Evolutionary conservation across 2,329 filamentous ascomycete species (phyloP).

Genomic region (Scorias spongiosa): DNA sequence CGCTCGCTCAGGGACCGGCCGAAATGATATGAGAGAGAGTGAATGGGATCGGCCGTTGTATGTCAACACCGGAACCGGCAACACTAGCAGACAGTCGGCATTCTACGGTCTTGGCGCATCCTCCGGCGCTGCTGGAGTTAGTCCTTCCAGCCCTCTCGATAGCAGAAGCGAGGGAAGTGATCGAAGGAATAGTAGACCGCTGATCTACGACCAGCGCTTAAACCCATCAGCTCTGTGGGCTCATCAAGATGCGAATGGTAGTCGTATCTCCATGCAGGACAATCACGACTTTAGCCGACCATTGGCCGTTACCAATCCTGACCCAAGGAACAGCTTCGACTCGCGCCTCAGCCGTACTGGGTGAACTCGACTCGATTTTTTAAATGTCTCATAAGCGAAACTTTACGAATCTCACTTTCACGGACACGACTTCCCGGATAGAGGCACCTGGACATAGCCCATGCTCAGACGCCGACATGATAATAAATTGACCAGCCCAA

Average conservation of each 20-base stretch:
- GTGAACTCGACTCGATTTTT: no score
- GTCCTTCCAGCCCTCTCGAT: slow-evolving; percentile 17
- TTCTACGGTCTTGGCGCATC: slow-evolving; percentile 13
- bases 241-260: slow-evolving; percentile 28
- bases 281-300: slow-evolving; percentile 34
- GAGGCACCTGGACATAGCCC: no score
- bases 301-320: slow-evolving; percentile 27
- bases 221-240: slow-evolving; percentile 33
- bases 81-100: slow-evolving; percentile 19
- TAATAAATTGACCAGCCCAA: no score
- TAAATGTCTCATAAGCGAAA: no score
- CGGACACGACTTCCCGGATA: no score
- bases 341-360: background rate
- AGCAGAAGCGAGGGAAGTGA: slow-evolving; percentile 12
- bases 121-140: slow-evolving; percentile 10
- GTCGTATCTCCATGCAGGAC: slow-evolving; percentile 30
- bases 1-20: slow-evolving; percentile 7
- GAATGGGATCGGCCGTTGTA: slow-evolving; percentile 10
- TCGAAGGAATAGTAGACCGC: slow-evolving; percentile 26
- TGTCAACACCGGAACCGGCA: slow-evolving; percentile 7
- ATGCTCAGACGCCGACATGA: no score
- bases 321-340: slow-evolving; percentile 17
- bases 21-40: slow-evolving; percentile 14
- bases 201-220: slow-evolving; percentile 33
- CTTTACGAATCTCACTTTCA: no score